Conservation (phyloP, 345 rosid genomes). For the Hypericum perforatum region DNA sequence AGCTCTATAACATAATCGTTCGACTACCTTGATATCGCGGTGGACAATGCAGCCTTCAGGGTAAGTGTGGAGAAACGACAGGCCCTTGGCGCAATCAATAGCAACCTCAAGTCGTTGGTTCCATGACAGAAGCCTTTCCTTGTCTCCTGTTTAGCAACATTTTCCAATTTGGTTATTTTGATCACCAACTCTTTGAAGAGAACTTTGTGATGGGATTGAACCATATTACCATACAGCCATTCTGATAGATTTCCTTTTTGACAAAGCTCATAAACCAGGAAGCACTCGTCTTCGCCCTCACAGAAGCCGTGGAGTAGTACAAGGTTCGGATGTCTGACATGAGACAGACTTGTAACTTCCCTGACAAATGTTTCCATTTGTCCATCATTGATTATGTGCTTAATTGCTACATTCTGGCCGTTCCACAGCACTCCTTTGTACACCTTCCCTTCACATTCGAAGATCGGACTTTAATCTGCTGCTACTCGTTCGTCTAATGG, state of each 20-base stretch:
- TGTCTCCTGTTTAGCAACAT: slow-evolving; percentile 25
- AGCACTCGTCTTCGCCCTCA: slow-evolving; percentile 39
- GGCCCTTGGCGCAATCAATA: slow-evolving; percentile 37
- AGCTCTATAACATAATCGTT: too few species aligned
- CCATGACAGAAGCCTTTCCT: slow-evolving; percentile 37
- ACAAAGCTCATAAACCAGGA: slow-evolving; percentile 50
- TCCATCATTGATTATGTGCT: slow-evolving; percentile 45
- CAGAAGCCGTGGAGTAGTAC: slow-evolving; percentile 46
- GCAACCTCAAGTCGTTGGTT: slow-evolving; percentile 43
- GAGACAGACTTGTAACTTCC: slow-evolving; percentile 49
- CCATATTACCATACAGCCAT: slow-evolving; percentile 44
- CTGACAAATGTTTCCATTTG: slow-evolving; percentile 40
- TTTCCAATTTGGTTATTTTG: background rate
- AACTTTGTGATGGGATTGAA: background rate
- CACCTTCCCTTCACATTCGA: slow-evolving; percentile 37
- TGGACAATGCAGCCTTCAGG: slow-evolving; percentile 49
- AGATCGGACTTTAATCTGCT: slow-evolving; percentile 4
- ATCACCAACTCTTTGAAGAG: background rate
- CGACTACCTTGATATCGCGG: slow-evolving; percentile 37
- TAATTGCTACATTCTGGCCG: slow-evolving; percentile 39
- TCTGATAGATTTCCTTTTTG: slow-evolving; percentile 45
- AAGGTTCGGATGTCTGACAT: slow-evolving; percentile 49
- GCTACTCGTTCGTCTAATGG: background rate
- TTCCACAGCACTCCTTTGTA: slow-evolving; percentile 39
- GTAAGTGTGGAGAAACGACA: slow-evolving; percentile 47